A percentile compares a stretch with the other conserved stretches of the same genome.
Conservation (phyloP, 2,329 filamentous ascomycete genomes). For the Bipolaris sorokiniana region DNA sequence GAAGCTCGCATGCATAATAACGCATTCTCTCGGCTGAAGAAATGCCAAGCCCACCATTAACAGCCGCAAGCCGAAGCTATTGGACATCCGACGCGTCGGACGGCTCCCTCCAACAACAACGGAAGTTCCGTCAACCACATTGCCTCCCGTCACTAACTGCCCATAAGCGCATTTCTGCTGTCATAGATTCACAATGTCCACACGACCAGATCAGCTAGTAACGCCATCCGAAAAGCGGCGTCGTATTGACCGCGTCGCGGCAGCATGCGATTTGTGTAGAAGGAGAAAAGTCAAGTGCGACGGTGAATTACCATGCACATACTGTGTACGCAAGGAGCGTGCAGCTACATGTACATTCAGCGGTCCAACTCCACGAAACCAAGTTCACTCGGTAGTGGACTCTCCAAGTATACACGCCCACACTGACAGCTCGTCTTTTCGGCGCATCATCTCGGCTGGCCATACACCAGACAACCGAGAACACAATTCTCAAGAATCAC, state of each 20-base stretch:
- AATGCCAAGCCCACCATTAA: conserved; percentile 9
- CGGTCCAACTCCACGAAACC: conserved; percentile 47
- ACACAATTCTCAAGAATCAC: conserved; percentile 4
- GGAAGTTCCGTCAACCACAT: conserved; percentile 7
- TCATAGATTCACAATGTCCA: background rate
- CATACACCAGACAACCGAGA: conserved; percentile 15
- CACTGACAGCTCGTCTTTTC: conserved; percentile 7
- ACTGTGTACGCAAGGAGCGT: conserved; percentile 53
- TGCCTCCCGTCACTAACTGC: background rate
- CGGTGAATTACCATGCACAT: conserved; percentile 58
- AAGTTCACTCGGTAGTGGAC: conserved; percentile 38
- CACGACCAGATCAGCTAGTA: conserved; percentile 5
- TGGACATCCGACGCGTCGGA: conserved; percentile 7
- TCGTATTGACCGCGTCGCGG: conserved; percentile 34
- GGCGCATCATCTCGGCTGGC: conserved; percentile 2
- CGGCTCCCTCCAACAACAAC: background rate
- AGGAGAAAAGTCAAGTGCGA: conserved; percentile 57
- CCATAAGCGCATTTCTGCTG: background rate
- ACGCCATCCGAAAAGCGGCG: conserved; percentile 29
- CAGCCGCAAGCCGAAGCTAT: conserved; percentile 1
- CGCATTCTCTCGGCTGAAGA: conserved; percentile 1
- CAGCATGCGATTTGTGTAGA: conserved; percentile 42
- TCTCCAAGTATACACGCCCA: conserved; percentile 29
- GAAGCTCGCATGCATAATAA: background rate
- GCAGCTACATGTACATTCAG: conserved; percentile 51